Base-by-base conservation (phyloP, 208 protist genomes). In the Acanthamoeba sp. region DNA sequence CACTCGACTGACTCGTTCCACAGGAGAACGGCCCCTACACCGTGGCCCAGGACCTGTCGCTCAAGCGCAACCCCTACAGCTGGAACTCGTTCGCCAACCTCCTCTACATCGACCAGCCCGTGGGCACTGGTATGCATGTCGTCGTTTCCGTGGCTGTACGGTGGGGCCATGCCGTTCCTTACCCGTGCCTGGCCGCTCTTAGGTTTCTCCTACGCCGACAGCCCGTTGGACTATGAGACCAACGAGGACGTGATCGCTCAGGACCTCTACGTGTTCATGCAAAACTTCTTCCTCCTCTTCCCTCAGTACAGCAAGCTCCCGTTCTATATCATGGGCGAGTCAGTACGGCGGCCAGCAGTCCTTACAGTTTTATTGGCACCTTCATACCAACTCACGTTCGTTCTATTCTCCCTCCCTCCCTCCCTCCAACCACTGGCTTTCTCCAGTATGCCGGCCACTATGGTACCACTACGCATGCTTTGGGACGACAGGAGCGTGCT, bases 41-140 rank as follows among this genome's bases (percentile, higher is more conserved):
- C 29, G 55, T 91, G 36, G 50, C 4, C 7, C 38, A 91, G 34
- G 32, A 91, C 85, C 27, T 91, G 18, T 48, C 85, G 29, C 85
- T 91, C 10, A 73, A 42, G n/a, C 29, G 20, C 34, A 91, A 91
- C 85, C 85, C 85, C 27, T 73, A 73, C 55, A 52, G 34, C 34
- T 91, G 85, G 85, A 91, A 91, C 85, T 73, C 55, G 32, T 64
- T 91, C 27, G 85, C 85, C 85, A 91, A 91, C 57, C 55, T 91
- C n/a, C 85, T 91, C 14, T 91, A 91, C 85, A 52, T 91, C 12
- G 85, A 91, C 57, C 85, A 91, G 59, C 85, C 85, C 57, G 85
- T 91, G 24, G 85, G 85, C 32, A 91, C 80, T 10, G 80, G 71
- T 80, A 80, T 36, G 71, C 6, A n/a, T 18, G 18, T 24, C 71